Base-by-base conservation (phyloP, 768 basidiomycete species). In the Botryobasidium botryosum region DNA sequence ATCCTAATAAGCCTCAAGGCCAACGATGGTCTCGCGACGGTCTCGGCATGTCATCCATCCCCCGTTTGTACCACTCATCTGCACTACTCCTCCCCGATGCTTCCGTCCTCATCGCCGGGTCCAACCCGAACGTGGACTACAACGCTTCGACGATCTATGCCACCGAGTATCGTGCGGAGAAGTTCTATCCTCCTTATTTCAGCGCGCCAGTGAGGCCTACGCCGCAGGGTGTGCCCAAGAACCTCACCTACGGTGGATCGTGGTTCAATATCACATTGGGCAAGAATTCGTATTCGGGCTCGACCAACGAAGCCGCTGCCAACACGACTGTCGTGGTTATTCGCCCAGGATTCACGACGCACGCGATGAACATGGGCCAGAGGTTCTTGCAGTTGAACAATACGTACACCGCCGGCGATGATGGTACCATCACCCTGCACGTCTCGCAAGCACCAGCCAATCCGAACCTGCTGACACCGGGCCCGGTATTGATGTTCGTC, bases 101-200 rank as follows among this genome's bases (percentile, higher is more conserved):
- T 3, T 68, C 71, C 42, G 60, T 86, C 40, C 73, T 86, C 76
- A 74, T 87, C 46, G 76, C 82, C 17, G 83, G 83, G 27, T 82
- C 81, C 48, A 86, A 84, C 54, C 84, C 84, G 21, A 86, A 86
- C 59, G 59, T 85, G 47, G 82, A 86, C 58, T 53, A 53, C 51
- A 77, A 79, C 53, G 49, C 64, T 27, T 59, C 64, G n/a, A 69
- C 71, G 7, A 31, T 67, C 28, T 87, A 67, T 66, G 77, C 79
- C 1, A 87, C 87, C 2, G 74, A 77, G 23, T 91, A 90, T 55
- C 65, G 73, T 26, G 77, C 80, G 1, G 88, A 92, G 58, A 70
- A 78, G 32, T 99, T 90, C 68, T 96, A 90, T 64, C 92, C 92
- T 0, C 68, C 75, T 8, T 99, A 92, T 64, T 96, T 80, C 65